Conservation (phyloP, 257 asterid genomes). For the Salvia splendens region DNA sequence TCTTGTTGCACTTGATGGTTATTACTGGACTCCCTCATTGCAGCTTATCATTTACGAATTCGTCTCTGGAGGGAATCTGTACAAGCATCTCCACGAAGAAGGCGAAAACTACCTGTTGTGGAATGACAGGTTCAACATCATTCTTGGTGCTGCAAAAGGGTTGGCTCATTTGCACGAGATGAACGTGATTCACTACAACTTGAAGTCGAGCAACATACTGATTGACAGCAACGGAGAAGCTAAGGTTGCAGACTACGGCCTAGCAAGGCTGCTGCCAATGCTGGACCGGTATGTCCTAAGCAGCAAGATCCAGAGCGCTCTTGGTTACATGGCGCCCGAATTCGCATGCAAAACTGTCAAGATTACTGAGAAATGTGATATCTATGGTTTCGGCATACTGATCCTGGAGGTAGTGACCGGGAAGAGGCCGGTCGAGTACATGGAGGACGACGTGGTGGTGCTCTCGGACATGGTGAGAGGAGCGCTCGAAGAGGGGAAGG, state of each 20-base stretch:
- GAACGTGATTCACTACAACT: conserved; percentile 79
- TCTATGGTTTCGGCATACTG: conserved; percentile 82
- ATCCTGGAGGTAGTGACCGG: conserved; percentile 73
- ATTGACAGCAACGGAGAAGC: conserved; percentile 69
- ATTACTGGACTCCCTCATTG: conserved; percentile 85
- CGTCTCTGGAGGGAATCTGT: conserved; percentile 73
- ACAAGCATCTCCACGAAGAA: conserved; percentile 78
- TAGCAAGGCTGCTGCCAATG: conserved; percentile 76
- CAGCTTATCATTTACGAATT: conserved; percentile 86
- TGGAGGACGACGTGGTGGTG: conserved; percentile 91
- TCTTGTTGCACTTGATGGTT: conserved; percentile 76
- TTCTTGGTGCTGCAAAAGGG: conserved; percentile 80
- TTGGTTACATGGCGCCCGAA: conserved; percentile 96
- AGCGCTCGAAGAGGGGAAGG: conserved; percentile 73
- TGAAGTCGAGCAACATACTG: conserved; percentile 77
- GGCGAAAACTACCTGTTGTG: conserved; percentile 55
- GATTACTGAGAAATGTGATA: conserved; percentile 86
- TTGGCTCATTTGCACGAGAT: conserved; percentile 70
- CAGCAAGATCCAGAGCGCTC: conserved; percentile 90
- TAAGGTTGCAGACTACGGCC: conserved; percentile 76
- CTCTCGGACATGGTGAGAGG: conserved; percentile 91
- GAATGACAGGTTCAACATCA: conserved; percentile 70
- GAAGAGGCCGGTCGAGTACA: conserved; percentile 87
- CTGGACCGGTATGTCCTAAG: conserved; percentile 76
- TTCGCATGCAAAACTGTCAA: conserved; percentile 84